Evolutionary conservation across 1,284 basidiomycete species (phyloP).

Genomic region (Pisolithus thermaeus): DNA sequence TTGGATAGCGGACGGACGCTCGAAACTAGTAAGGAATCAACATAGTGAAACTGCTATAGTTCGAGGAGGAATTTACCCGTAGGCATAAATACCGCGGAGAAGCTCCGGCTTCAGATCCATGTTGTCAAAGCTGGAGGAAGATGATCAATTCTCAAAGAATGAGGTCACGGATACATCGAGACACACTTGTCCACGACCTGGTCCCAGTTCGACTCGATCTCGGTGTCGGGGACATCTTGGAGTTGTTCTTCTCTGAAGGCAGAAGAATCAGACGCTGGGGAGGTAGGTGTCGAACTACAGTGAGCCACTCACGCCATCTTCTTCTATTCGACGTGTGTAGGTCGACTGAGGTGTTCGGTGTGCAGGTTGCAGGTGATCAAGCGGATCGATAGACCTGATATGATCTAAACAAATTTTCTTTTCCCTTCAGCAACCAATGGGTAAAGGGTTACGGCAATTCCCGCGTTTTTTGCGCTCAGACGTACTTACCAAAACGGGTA

Average conservation of each 20-base stretch:
- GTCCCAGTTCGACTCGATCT: constrained; percentile 99
- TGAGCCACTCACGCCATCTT: constrained; percentile 12
- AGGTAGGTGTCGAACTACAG: background rate
- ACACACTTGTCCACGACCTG: constrained; percentile 87
- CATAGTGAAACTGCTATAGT: constrained; percentile 5
- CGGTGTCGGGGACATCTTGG: constrained; percentile 75
- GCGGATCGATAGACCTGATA: too few species aligned
- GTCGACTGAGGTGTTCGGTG: background rate
- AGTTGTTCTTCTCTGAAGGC: constrained; percentile 57
- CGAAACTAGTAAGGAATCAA: constrained; percentile 55
- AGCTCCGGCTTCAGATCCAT: constrained; percentile 93
- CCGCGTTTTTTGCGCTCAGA: too few species aligned
- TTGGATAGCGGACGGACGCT: constrained; percentile 89
- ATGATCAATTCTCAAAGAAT: constrained; percentile 17
- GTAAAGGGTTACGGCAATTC: too few species aligned
- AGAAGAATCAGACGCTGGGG: constrained; percentile 2
- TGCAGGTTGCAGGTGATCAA: background rate
- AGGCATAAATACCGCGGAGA: constrained; percentile 90
- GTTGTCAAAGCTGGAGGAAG: constrained; percentile 80
- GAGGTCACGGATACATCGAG: constrained; percentile 6
- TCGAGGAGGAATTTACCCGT: constrained; percentile 55
- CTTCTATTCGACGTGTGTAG: background rate
- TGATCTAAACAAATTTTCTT: too few species aligned
- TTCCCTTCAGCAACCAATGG: too few species aligned
- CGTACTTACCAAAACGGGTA: too few species aligned